phyloP scores from a whole-genome alignment of 169 alveolate genomes.

The Eimeria praecox region DNA sequence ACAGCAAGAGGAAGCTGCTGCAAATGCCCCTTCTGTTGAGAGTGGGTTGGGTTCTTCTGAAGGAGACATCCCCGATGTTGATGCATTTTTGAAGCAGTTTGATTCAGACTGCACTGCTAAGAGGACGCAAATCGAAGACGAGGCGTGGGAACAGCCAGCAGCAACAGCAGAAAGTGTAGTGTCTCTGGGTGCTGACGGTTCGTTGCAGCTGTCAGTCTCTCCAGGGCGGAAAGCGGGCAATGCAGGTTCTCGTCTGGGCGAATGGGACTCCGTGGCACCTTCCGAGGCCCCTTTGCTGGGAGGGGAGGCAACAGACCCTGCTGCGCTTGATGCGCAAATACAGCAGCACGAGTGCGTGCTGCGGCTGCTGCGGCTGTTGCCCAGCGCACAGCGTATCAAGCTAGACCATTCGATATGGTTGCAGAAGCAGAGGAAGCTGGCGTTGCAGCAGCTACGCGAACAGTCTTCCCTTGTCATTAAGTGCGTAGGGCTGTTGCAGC shows the following conservation, averaged over 20 bases:
- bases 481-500: constrained; percentile 59
- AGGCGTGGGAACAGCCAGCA: constrained; percentile 40
- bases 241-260: background rate
- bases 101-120: constrained; percentile 33
- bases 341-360: constrained; percentile 72
- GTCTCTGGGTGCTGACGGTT: constrained; percentile 28
- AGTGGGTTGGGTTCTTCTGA: constrained; percentile 16
- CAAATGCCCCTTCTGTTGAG: background rate
- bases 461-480: constrained; percentile 39
- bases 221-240: constrained; percentile 1
- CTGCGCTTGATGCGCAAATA: constrained; percentile 52
- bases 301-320: constrained; percentile 10
- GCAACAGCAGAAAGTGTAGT: constrained; percentile 29
- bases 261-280: background rate
- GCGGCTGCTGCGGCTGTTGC: constrained; percentile 65
- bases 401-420: constrained; percentile 63
- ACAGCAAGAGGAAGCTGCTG: constrained; percentile 70
- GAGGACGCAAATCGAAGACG: constrained; percentile 41
- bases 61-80: constrained; percentile 13
- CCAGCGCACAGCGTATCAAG: constrained; percentile 64
- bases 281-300: constrained; percentile 6
- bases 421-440: constrained; percentile 59
- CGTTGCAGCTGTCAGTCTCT: constrained; percentile 41
- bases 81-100: constrained; percentile 37
- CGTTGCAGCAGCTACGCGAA: constrained; percentile 67